Percentiles rank a stretch among this genome's conserved stretches.
Conservation (phyloP, 1,139 yeast species). For the Suhomyces bokatorum region DNA sequence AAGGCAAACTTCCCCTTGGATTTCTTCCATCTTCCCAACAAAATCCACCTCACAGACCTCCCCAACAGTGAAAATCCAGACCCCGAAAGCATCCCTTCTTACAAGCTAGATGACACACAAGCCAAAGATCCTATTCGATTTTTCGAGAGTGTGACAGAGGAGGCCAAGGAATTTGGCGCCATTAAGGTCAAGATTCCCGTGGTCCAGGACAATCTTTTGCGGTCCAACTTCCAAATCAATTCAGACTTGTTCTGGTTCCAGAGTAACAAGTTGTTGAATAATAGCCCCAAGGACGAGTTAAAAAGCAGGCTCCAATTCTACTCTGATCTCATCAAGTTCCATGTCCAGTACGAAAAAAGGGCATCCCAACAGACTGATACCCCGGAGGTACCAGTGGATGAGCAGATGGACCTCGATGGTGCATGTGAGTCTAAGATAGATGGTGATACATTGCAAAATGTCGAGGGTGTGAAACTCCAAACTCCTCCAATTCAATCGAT, state of each 20-base stretch:
- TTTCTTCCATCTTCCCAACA: slow-evolving; percentile 32
- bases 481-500: no score
- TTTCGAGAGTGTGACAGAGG: slow-evolving; percentile 46
- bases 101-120: slow-evolving; percentile 45
- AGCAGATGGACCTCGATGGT: neutral
- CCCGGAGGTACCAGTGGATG: neutral
- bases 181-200: slow-evolving; percentile 64
- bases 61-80: slow-evolving; percentile 16
- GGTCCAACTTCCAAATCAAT: slow-evolving; percentile 29
- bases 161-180: slow-evolving; percentile 66
- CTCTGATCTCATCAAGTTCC: slow-evolving; percentile 31
- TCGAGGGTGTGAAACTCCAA: no score
- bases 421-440: neutral
- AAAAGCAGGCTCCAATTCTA: slow-evolving; percentile 33
- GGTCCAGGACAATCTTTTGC: slow-evolving; percentile 40
- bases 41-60: slow-evolving; percentile 27
- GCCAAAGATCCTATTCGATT: slow-evolving; percentile 52
- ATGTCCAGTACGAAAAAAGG: slow-evolving; percentile 19
- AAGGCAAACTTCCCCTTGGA: slow-evolving; percentile 42
- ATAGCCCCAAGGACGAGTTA: slow-evolving; percentile 33
- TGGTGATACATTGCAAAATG: neutral
- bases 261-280: slow-evolving; percentile 41
- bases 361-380: neutral
- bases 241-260: slow-evolving; percentile 57
- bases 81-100: slow-evolving; percentile 26